Percentiles rank a stretch among this genome's conserved stretches.
These are phyloP conservation scores for Euphorbia peplus DNA, from an alignment of 345 rosid genomes.

Conservation along the genomic window DNA sequence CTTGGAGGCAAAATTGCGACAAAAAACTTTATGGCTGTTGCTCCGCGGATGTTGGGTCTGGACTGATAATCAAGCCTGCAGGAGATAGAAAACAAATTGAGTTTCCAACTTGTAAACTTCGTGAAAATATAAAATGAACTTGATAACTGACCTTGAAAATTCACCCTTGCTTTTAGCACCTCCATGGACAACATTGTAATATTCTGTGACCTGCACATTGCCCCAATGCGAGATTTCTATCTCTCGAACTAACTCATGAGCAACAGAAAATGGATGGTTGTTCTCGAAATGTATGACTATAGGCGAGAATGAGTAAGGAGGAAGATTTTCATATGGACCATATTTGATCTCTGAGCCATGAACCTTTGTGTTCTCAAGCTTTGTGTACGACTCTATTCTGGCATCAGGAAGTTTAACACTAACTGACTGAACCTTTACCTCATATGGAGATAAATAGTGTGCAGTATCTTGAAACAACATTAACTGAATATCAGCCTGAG, in stretches of 20 bases:
- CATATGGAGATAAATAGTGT: conserved; percentile 71
- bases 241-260: conserved; percentile 72
- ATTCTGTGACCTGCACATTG: conserved; percentile 80
- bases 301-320: conserved; percentile 62
- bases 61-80: conserved; percentile 80
- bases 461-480: conserved; percentile 78
- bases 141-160: conserved; percentile 64
- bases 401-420: conserved; percentile 63
- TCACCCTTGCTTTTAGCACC: conserved; percentile 91
- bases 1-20: conserved; percentile 85
- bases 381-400: conserved; percentile 77
- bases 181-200: conserved; percentile 67
- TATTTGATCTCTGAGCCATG: conserved; percentile 83
- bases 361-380: conserved; percentile 56
- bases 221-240: conserved; percentile 99
- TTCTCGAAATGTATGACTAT: conserved; percentile 79
- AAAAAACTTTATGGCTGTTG: conserved; percentile 70
- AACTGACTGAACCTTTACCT: conserved; percentile 66
- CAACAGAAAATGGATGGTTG: conserved; percentile 80
- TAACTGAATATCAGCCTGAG: conserved; percentile 85
- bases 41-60: conserved; percentile 61
- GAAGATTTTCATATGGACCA: conserved; percentile 74
- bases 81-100: conserved; percentile 12
- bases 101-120: not conserved
- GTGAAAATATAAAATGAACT: not conserved